Conservation (phyloP, 148 eudicot species). For the Rhododendron kiyosumense region DNA sequence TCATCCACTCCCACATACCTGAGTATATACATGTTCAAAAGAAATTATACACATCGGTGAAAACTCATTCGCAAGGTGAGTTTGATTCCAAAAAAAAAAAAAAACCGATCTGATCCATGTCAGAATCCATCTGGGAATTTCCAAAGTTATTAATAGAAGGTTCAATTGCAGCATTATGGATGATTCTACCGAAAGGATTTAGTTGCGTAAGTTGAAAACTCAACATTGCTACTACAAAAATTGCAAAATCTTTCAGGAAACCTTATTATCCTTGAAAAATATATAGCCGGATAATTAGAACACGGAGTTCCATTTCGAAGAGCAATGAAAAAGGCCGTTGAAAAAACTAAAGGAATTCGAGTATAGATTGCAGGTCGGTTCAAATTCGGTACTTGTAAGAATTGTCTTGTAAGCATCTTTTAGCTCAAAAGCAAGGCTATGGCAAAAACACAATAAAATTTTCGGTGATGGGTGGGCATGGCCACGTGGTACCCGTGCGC, state of each 20-base stretch:
- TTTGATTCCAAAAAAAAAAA: no score
- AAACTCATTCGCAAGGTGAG: neutral
- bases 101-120: no score
- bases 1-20: conserved; percentile 45
- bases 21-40: neutral
- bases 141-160: no score
- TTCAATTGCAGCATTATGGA: no score
- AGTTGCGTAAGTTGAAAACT: neutral
- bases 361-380: neutral
- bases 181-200: neutral
- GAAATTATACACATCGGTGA: neutral
- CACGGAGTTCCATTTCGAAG: neutral
- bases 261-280: neutral
- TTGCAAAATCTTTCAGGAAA: neutral
- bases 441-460: no score
- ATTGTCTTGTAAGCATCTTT: no score
- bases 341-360: neutral
- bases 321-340: neutral
- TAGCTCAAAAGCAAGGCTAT: no score
- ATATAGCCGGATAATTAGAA: neutral
- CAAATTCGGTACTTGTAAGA: no score
- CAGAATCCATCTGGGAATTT: no score
- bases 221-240: neutral
- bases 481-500: no score
- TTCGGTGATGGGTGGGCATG: no score